Evolutionary conservation across 2,329 filamentous ascomycete genomes (phyloP), one percentile per base, ranked within the genome.

Genomic region (Penicillium verrucosum): DNA sequence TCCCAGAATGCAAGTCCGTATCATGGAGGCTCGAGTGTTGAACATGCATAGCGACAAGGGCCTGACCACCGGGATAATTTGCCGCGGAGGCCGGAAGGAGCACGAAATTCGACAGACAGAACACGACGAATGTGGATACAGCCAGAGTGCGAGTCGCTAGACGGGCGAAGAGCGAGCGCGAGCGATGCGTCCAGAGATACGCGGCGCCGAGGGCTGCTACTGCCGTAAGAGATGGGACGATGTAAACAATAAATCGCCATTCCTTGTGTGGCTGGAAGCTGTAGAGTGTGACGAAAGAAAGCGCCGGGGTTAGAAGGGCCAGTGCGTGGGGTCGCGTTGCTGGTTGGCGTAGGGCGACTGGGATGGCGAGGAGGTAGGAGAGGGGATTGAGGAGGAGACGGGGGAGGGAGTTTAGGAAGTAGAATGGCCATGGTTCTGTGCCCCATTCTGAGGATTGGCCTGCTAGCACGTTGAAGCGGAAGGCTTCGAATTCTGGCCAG

Each of bases 261-360:
- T 99, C 94, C 72, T 99, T 99, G 78, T 99, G 94, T 0, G 93
- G 92, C 60, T 96, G 89, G 49, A 91, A 66, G 61, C 91, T 96
- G 79, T 96, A 97, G 42, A 95, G 73, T 5, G 82, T 82, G 21
- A 95, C 80, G 72, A 92, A 99, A 30, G 83, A 73, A 1, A 95
- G 63, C 10, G 84, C 82, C 0, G 94, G 92, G 2, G 87, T 65
- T 4, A 89, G 65, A 9, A 86, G 74, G 40, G 80, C 78, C 0
- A 90, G 67, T 7, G 78, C 75, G 16, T 74, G 69, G 0, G 80
- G 78, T 5, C 71, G 69, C 9, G 86, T 76, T 3, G 85, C 79
- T 6, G 82, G 70, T 2, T 82, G 78, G 6, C 84, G 70, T 9
- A 84, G 61, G 3, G 82, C 77, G 16, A 79, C 25, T 21, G 80